phyloP scores from a whole-genome alignment of 169 alveolate genomes.

The Theileria annulata region DNA sequence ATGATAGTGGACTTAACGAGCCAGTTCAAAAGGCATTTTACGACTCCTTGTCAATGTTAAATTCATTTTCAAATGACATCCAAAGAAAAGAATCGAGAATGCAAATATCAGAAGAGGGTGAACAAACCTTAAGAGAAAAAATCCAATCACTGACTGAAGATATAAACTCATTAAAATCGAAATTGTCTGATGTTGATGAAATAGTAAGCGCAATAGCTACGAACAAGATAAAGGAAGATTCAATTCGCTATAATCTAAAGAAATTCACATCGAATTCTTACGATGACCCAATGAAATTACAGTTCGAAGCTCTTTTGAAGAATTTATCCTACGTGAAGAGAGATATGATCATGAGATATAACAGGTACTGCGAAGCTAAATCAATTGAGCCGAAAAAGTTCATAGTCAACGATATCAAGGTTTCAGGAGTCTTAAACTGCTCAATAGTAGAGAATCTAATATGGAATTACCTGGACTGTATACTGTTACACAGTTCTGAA shows the following conservation, averaged over 20 bases:
- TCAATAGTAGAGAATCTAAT: slow-evolving; percentile 64
- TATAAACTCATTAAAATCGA: slow-evolving; percentile 24
- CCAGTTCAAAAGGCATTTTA: slow-evolving; percentile 33
- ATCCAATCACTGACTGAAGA: slow-evolving; percentile 21
- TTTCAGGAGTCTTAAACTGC: slow-evolving; percentile 49
- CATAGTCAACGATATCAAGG: slow-evolving; percentile 60
- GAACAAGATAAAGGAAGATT: slow-evolving; percentile 42
- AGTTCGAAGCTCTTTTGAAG: slow-evolving; percentile 2
- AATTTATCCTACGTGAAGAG: slow-evolving; percentile 1
- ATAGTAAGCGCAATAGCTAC: slow-evolving; percentile 37
- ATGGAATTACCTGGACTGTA: slow-evolving; percentile 57
- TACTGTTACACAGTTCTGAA: slow-evolving; percentile 10
- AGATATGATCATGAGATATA: not conserved
- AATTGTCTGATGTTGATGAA: slow-evolving; percentile 36
- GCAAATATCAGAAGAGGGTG: not conserved
- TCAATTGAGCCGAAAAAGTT: slow-evolving; percentile 18
- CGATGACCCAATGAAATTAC: slow-evolving; percentile 15
- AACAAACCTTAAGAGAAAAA: slow-evolving; percentile 17
- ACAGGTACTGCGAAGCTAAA: not conserved
- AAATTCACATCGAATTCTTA: not conserved
- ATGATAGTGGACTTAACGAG: slow-evolving; percentile 19
- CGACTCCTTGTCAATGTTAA: slow-evolving; percentile 28
- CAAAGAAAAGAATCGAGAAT: not conserved
- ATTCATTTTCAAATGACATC: slow-evolving; percentile 24
- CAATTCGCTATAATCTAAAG: slow-evolving; percentile 3